These are phyloP conservation scores for Podospora bellae-mahoneyi DNA, from an alignment of 495 filamentous ascomycete species.

Conservation along the genomic window DNA sequence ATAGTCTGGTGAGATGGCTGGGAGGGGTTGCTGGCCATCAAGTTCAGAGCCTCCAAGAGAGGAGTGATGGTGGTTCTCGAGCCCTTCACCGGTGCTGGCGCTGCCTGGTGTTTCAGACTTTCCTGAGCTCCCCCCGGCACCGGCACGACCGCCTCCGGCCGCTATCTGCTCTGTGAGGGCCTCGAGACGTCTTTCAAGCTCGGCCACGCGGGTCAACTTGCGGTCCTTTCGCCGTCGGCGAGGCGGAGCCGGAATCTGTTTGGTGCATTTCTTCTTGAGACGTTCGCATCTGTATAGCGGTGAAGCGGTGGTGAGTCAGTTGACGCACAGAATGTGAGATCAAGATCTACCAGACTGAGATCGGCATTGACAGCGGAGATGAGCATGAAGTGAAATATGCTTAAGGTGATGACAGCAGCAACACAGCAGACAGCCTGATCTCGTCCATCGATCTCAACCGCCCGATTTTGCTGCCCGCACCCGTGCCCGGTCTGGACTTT, in stretches of 20 bases:
- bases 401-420: not conserved
- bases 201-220: constrained; percentile 32
- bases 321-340: not conserved
- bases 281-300: constrained; percentile 28
- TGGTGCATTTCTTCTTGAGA: constrained; percentile 29
- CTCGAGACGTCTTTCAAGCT: constrained; percentile 33
- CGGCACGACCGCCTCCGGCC: constrained; percentile 8
- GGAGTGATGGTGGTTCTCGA: not conserved
- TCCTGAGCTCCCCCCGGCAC: constrained; percentile 22
- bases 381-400: not conserved
- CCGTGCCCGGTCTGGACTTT: not conserved
- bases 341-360: not conserved
- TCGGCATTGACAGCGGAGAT: not conserved
- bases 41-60: not conserved
- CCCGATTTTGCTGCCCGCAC: no score
- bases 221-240: constrained; percentile 31
- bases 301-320: not conserved
- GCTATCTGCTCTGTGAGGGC: constrained; percentile 22
- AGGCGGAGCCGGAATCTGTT: constrained; percentile 32
- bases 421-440: not conserved
- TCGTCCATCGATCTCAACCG: no score
- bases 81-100: not conserved
- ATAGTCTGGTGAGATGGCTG: constrained; percentile 7
- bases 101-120: not conserved
- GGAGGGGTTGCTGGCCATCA: not conserved